phyloP scores from a whole-genome alignment of 1,284 basidiomycete species.

The Cryptococcus floricola region DNA sequence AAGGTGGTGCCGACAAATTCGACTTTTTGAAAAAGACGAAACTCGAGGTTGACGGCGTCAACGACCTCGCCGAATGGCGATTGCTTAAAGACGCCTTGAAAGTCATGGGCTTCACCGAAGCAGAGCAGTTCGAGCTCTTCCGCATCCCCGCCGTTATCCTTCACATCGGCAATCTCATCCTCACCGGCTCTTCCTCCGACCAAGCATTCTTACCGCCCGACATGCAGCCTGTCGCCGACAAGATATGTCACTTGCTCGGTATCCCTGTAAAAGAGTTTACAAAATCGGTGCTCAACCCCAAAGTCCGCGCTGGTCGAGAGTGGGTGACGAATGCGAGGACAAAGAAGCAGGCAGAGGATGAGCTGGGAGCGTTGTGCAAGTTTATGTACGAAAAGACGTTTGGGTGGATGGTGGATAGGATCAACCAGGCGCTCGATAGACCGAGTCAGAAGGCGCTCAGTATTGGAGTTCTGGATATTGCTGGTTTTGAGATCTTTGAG shows the following conservation, averaged over 20 bases:
- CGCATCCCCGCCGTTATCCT: conserved; percentile 89
- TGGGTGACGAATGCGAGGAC: conserved; percentile 94
- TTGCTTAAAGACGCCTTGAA: conserved; percentile 56
- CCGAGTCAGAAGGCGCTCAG: conserved; percentile 84
- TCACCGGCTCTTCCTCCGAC: conserved; percentile 76
- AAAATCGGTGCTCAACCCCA: conserved; percentile 79
- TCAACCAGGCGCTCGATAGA: conserved; percentile 90
- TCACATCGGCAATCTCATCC: conserved; percentile 89
- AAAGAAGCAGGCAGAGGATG: conserved; percentile 86
- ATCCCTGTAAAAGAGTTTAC: conserved; percentile 86
- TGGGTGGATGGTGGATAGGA: conserved; percentile 85
- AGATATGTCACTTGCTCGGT: conserved; percentile 88
- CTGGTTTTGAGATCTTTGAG: conserved; percentile 89
- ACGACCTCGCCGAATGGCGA: conserved; percentile 86
- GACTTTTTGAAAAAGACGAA: conserved; percentile 87
- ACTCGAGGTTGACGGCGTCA: conserved; percentile 88
- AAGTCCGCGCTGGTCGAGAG: conserved; percentile 90
- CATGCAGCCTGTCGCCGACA: conserved; percentile 60
- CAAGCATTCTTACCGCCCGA: conserved; percentile 78
- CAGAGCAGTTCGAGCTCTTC: conserved; percentile 90
- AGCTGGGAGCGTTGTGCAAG: conserved; percentile 89
- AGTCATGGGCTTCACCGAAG: conserved; percentile 62
- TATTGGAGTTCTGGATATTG: conserved; percentile 98
- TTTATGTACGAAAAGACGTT: conserved; percentile 98
- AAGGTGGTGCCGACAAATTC: conserved; percentile 74